These are phyloP conservation scores for Botrytis paeoniae DNA, from an alignment of 2,329 filamentous ascomycete genomes.

Conservation along the genomic window DNA sequence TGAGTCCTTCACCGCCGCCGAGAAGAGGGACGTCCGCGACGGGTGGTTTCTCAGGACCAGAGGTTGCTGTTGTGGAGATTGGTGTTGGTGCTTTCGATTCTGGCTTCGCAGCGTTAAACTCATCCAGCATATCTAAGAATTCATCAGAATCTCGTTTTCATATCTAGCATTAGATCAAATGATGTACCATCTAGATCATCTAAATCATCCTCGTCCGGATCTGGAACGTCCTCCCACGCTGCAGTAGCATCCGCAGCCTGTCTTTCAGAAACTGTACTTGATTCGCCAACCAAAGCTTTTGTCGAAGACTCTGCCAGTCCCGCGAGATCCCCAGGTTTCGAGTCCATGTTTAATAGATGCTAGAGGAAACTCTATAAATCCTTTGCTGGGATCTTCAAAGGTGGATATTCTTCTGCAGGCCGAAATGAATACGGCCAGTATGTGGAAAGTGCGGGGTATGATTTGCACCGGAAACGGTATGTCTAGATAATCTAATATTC, in stretches of 20 bases:
- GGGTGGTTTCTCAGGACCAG: slow-evolving; percentile 30
- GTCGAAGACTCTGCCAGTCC: slow-evolving; percentile 22
- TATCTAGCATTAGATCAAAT: background rate
- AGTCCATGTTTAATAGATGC: slow-evolving; percentile 26
- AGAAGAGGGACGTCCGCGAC: slow-evolving; percentile 27
- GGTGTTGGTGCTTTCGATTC: slow-evolving; percentile 43
- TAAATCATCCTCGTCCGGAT: slow-evolving; percentile 88
- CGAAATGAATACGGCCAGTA: slow-evolving; percentile 4
- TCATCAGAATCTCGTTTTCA: background rate
- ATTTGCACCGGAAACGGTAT: slow-evolving; percentile 8
- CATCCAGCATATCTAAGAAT: slow-evolving; percentile 77
- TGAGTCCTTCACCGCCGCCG: slow-evolving; percentile 43
- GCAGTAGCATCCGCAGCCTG: slow-evolving; percentile 18
- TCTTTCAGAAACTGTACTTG: slow-evolving; percentile 19
- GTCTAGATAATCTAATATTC: background rate
- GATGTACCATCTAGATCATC: slow-evolving; percentile 82
- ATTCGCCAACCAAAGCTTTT: slow-evolving; percentile 24
- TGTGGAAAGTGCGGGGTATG: slow-evolving; percentile 21
- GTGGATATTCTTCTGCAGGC: slow-evolving; percentile 15
- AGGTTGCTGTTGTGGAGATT: slow-evolving; percentile 30
- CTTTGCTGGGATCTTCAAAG: slow-evolving; percentile 17
- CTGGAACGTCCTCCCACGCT: slow-evolving; percentile 60
- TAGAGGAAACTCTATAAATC: background rate
- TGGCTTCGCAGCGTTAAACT: slow-evolving; percentile 70
- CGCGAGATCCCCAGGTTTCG: slow-evolving; percentile 29